Base-by-base conservation (phyloP, 2,329 filamentous ascomycete genomes). In the Phialophora chinensis region DNA sequence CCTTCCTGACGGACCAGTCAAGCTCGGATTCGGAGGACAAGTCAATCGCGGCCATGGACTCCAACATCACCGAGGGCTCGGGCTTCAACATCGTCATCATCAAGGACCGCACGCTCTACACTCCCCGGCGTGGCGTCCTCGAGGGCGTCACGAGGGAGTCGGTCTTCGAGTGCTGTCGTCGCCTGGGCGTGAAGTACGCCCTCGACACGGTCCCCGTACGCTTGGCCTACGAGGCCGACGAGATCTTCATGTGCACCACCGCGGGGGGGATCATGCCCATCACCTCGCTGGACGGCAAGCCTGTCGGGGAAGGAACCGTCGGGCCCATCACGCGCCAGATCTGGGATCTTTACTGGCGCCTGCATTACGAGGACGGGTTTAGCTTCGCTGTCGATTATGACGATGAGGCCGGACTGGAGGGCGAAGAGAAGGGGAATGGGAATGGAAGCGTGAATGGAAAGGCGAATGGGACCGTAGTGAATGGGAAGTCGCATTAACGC, bases 201-300 rank as follows among this genome's bases (percentile, higher is more conserved):
- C 81, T 82, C 0, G 74, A 82, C 0, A 76, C 81, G 14, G 38
- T 44, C 38, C 38, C 38, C 38, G 14, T 44, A 17, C 38, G 38
- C 14, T 10, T 76, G 42, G 77, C 74, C 0, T 84, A 83, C 55
- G 59, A 78, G 6, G 74, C 75, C 0, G 83, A 85, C 63, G 83
- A 85, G 74, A 77, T 84, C 4, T 80, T 85, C 33, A 84, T 84
- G 82, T 84, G 78, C 66, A 85, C 83, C 0, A 85, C 83, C 14
- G 83, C 83, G 0, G 83, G 83, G 1, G 83, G 83, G 0, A 78
- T 85, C 3, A 85, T 85, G 83, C 83, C 83, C 0, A 83, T 85
- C 25, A 83, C 81, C 0, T 66, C 61, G 0, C 73, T 85, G 2
- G 83, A 85, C 70, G 82, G 78, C 0, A 69, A 77, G 60, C 75